These are phyloP conservation scores for Epithemia pelagica DNA, from an alignment of 108 stramenopile genomes.

Conservation along the genomic window DNA sequence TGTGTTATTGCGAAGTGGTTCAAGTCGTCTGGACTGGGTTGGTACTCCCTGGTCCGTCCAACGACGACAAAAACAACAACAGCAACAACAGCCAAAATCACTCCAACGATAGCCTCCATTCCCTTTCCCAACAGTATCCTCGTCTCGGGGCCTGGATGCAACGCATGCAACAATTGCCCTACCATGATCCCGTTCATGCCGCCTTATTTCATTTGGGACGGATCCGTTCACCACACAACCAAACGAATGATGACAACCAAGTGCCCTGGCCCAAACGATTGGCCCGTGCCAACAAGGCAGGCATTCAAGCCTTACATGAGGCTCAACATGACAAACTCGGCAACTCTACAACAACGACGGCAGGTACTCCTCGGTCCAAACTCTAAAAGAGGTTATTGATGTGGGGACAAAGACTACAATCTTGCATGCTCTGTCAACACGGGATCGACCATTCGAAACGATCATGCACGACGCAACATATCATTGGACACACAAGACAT, in stretches of 20 bases:
- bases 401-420: too few relatives aligned
- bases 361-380: too few relatives aligned
- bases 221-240: constrained; percentile 4
- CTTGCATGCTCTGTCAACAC: too few relatives aligned
- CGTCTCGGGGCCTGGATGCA: constrained; percentile 19
- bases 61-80: too few relatives aligned
- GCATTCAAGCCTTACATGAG: constrained; percentile 10
- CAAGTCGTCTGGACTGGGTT: constrained; percentile 24
- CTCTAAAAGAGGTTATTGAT: too few relatives aligned
- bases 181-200: constrained; percentile 24
- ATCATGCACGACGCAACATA: too few relatives aligned
- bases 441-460: too few relatives aligned
- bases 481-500: too few relatives aligned
- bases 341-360: too few relatives aligned
- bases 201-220: constrained; percentile 21
- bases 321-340: too few relatives aligned
- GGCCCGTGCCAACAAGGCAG: constrained; percentile 26
- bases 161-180: constrained; percentile 19
- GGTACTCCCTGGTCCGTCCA: too few relatives aligned
- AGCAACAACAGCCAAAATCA: too few relatives aligned
- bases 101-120: neutral
- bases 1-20: constrained; percentile 31
- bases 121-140: constrained; percentile 3
- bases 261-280: constrained; percentile 21
- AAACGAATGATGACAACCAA: neutral